Base-by-base conservation (phyloP, 2,329 filamentous ascomycete genomes). In the Fusarium sp. region DNA sequence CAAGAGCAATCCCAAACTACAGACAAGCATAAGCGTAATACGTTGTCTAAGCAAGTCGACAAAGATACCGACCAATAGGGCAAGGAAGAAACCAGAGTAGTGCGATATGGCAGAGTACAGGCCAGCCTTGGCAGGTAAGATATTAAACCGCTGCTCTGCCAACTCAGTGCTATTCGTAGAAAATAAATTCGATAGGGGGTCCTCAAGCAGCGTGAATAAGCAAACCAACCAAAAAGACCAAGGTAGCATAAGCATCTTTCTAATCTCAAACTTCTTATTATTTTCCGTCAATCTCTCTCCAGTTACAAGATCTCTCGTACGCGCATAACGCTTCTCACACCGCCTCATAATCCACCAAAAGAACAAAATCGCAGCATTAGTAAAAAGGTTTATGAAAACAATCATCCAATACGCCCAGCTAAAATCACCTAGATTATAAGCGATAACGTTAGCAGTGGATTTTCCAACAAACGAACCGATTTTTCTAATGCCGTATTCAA, bases 351-450 rank as follows among this genome's bases (percentile, higher is more conserved):
- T 90, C 70, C 84, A 83, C 79, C 84, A 89, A 76, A 90, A 90
- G 13, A 81, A 77, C 0, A 83, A 56, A 0, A 87, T 89, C 3
- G 84, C 82, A 1, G 84, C 74, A 58, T 91, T 90, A 12, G 88
- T 90, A 67, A 91, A 90, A 5, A 91, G 63, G 64, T 90, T 90
- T 86, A 90, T 90, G 72, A 89, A 87, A 0, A 91, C 88, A 0
- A 86, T 83, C 13, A 85, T 85, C 89, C 89, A 90, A 73, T 86
- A 90, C 0, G 87, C 87, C 87, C 88, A 90, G 55, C 85, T 85
- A 46, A 91, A 91, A 71, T 90, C 83, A 0, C 88, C 87, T 0
- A 86, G 87, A 15, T 85, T 86, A 70, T 80, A 83, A 0, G 88
- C 83, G 32, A 90, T 90, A 26, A 89, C 81, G 49, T 90, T 90